Evolutionary conservation across 331 rosid species (phyloP).

Genomic region (Malus hybrid): DNA sequence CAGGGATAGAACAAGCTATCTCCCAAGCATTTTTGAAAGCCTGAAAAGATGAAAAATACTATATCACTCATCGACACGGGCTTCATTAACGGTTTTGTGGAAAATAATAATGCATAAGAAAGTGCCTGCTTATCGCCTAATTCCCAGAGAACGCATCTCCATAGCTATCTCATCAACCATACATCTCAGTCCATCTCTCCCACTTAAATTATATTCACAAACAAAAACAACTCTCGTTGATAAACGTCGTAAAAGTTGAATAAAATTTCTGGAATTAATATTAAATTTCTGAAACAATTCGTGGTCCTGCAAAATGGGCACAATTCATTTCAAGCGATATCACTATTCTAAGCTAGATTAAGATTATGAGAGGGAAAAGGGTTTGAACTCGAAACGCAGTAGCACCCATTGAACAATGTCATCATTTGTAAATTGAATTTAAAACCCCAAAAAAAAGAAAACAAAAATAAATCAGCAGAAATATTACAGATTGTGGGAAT

Average conservation of each 20-base stretch:
- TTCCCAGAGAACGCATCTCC: not conserved
- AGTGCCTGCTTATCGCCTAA: not conserved
- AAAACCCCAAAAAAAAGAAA: not conserved
- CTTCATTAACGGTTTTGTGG: not conserved
- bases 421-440: no score
- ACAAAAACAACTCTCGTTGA: no score
- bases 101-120: not conserved
- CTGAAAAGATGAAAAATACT: constrained; percentile 23
- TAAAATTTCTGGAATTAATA: not conserved
- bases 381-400: no score
- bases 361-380: no score
- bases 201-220: not conserved
- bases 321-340: not conserved
- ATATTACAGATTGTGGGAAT: not conserved
- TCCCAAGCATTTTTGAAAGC: constrained; percentile 60
- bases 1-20: constrained; percentile 56
- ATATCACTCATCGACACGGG: not conserved
- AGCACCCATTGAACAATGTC: no score
- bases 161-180: not conserved
- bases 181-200: not conserved
- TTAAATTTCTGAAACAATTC: not conserved
- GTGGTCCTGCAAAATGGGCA: not conserved
- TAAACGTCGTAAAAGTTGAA: no score
- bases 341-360: no score
- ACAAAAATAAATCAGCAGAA: not conserved